Evolutionary conservation across 2,329 filamentous ascomycete genomes (phyloP).

Genomic region (Cladosporium sp.): DNA sequence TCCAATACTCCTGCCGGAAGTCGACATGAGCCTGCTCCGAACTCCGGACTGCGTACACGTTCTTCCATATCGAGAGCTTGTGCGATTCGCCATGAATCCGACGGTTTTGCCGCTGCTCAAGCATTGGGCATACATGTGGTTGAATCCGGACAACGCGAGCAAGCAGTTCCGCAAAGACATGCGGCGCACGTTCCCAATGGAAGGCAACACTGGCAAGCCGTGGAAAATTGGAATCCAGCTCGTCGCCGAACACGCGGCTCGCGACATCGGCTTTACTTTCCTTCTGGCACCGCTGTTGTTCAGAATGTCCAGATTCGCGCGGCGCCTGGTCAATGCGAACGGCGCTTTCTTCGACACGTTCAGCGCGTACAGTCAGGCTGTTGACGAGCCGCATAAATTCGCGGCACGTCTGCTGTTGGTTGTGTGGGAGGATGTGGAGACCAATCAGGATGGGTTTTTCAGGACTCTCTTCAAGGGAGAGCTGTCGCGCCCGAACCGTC

Average conservation of each 20-base stretch:
- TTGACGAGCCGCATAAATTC: not conserved
- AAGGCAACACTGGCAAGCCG: not conserved
- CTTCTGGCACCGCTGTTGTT: not conserved
- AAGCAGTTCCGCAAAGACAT: not conserved
- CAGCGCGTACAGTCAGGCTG: not conserved
- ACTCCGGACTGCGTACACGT: not conserved
- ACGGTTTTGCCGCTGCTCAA: constrained; percentile 5
- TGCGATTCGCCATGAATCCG: constrained; percentile 6
- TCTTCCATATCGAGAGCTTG: not conserved
- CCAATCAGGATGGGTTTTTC: constrained; percentile 8
- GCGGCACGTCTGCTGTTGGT: constrained; percentile 1
- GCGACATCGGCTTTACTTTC: not conserved
- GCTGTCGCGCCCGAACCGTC: not conserved
- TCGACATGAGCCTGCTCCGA: constrained; percentile 9
- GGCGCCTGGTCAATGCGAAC: not conserved
- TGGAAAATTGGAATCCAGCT: not conserved
- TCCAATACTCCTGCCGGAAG: not conserved
- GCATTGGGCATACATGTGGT: constrained; percentile 14
- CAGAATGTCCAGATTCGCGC: constrained; percentile 1
- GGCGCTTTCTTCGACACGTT: not conserved
- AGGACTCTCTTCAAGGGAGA: not conserved
- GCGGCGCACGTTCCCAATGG: not conserved
- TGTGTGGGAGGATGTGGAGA: constrained; percentile 15
- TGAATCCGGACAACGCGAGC: constrained; percentile 11
- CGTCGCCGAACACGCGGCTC: not conserved